These are phyloP conservation scores for Venturia pyrina DNA, from an alignment of 2,329 filamentous ascomycete species.

Conservation along the genomic window DNA sequence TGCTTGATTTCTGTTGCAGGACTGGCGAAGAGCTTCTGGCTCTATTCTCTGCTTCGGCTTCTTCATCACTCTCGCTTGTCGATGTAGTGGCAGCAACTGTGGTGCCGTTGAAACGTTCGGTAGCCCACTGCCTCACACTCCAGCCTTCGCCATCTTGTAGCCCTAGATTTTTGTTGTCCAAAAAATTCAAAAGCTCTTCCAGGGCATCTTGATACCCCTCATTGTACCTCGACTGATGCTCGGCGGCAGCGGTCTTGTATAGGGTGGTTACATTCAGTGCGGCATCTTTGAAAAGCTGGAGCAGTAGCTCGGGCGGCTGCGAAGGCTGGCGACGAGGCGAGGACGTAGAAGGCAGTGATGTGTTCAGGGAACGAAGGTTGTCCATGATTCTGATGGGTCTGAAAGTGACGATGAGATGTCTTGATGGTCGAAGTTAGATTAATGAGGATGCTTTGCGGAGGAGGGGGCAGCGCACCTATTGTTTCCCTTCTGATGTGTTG, in stretches of 20 bases:
- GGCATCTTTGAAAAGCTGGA: conserved; percentile 84
- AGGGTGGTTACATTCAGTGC: conserved; percentile 92
- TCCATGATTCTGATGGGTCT: not conserved
- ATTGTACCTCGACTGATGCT: conserved; percentile 62
- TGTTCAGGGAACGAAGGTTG: conserved; percentile 21
- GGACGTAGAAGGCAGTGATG: conserved; percentile 27
- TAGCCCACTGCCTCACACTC: conserved; percentile 56
- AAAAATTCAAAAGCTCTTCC: conserved; percentile 75
- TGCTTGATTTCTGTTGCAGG: conserved; percentile 39
- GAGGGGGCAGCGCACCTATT: too few relatives aligned
- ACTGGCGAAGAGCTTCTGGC: conserved; percentile 52
- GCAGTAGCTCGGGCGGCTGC: conserved; percentile 42
- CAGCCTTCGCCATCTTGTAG: conserved; percentile 69
- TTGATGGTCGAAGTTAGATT: too few relatives aligned
- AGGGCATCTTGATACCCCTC: conserved; percentile 92
- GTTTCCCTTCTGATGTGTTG: too few relatives aligned
- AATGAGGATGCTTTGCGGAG: too few relatives aligned
- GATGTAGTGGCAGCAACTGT: conserved; percentile 38
- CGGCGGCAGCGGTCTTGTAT: conserved; percentile 80
- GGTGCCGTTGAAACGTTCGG: conserved; percentile 57
- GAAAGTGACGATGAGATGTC: not conserved
- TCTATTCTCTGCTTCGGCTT: conserved; percentile 48
- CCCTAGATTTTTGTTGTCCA: conserved; percentile 74
- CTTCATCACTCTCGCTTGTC: conserved; percentile 58
- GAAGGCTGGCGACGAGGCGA: conserved; percentile 19